A percentile compares a stretch with the other conserved stretches of the same genome.
These are phyloP conservation scores for Fusarium sp. DNA, from an alignment of 2,329 filamentous ascomycete genomes.

Conservation along the genomic window DNA sequence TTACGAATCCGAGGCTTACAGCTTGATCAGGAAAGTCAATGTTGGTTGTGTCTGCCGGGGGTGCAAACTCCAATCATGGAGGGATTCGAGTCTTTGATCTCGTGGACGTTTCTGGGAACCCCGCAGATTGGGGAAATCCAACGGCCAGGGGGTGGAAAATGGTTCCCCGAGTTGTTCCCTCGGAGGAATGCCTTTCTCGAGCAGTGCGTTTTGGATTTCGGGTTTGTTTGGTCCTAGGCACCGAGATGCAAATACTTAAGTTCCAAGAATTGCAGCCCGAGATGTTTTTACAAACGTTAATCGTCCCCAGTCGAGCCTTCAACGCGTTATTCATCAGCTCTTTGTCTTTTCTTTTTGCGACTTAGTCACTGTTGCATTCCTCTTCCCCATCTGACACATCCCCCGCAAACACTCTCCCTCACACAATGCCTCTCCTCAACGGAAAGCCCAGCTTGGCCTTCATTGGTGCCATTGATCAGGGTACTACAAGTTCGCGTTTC, in stretches of 20 bases:
- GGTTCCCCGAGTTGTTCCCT: constrained; percentile 26
- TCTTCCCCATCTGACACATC: constrained; percentile 20
- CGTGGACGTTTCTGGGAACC: constrained; percentile 28
- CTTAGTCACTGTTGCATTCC: constrained; percentile 31
- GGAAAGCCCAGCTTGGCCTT: constrained; percentile 59
- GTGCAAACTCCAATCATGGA: constrained; percentile 13
- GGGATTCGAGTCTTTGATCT: constrained; percentile 12
- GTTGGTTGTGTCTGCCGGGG: constrained; percentile 19
- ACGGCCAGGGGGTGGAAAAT: constrained; percentile 22
- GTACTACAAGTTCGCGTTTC: constrained; percentile 83
- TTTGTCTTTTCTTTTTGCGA: constrained; percentile 2
- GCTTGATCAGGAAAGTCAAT: constrained; percentile 21
- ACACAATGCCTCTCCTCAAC: constrained; percentile 53
- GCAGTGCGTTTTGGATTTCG: constrained; percentile 16
- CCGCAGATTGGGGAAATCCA: constrained; percentile 37
- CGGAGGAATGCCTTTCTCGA: constrained; percentile 2
- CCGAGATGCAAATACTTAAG: constrained; percentile 41
- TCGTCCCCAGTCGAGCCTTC: constrained; percentile 17
- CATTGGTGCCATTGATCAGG: constrained; percentile 84
- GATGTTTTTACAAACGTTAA: constrained; percentile 10
- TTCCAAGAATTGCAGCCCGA: constrained; percentile 24
- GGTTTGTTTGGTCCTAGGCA: constrained; percentile 4
- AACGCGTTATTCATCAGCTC: background rate
- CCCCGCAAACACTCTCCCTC: constrained; percentile 35
- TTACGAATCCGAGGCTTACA: constrained; percentile 35